These are phyloP conservation scores for Pezicula neosporulosa DNA, from an alignment of 2,329 filamentous ascomycete genomes.

Conservation along the genomic window DNA sequence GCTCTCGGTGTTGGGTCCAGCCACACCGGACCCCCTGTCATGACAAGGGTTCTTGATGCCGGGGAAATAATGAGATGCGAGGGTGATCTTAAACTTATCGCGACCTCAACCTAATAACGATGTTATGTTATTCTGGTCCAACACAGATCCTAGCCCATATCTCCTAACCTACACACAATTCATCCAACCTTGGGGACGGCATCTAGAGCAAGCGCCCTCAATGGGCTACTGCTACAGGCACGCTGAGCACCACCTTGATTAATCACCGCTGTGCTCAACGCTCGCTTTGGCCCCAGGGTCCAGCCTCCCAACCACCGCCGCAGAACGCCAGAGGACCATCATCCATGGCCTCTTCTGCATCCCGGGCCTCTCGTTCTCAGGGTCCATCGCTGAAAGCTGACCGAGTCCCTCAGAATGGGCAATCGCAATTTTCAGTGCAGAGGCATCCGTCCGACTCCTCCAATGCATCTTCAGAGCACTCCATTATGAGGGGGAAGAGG, in stretches of 20 bases:
- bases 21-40: too few species aligned
- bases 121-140: background rate
- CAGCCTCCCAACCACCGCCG: background rate
- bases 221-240: background rate
- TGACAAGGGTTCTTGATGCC: too few species aligned
- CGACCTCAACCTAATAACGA: background rate
- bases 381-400: conserved; percentile 18
- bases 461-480: conserved; percentile 16
- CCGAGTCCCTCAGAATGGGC: conserved; percentile 19
- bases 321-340: background rate
- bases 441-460: conserved; percentile 18
- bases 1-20: too few species aligned
- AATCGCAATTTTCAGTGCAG: conserved; percentile 1
- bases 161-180: too few species aligned
- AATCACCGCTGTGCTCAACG: background rate
- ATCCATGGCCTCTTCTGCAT: conserved; percentile 12
- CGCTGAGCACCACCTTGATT: background rate
- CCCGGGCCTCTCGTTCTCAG: conserved; percentile 10
- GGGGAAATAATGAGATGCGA: background rate
- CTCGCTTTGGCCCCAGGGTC: background rate
- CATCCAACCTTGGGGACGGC: too few species aligned
- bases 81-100: background rate
- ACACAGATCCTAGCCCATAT: background rate
- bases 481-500: conserved; percentile 17
- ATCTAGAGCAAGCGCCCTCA: too few species aligned